A percentile compares a stretch with the other conserved stretches of the same genome.
Evolutionary conservation across 169 alveolate species (phyloP).

Genomic region (Perkinsus olseni): DNA sequence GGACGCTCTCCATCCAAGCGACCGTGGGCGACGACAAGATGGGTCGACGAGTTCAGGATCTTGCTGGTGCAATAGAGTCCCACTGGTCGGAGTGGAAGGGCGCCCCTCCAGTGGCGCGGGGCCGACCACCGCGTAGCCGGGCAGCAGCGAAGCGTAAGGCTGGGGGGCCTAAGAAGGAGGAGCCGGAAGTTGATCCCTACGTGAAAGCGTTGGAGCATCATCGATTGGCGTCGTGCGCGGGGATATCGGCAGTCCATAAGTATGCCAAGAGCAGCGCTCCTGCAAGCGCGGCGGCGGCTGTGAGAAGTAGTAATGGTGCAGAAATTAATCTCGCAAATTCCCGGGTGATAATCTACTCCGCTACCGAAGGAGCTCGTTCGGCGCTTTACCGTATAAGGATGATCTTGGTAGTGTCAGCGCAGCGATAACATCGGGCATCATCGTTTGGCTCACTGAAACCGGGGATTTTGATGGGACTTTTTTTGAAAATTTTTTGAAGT

Average conservation of each 20-base stretch:
- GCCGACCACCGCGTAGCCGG: neutral
- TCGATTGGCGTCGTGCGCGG: neutral
- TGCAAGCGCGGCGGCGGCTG: neutral
- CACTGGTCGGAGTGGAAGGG: neutral
- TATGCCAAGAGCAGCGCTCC: neutral
- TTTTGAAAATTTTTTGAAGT: too few species aligned
- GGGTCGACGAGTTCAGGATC: neutral
- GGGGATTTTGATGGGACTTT: too few species aligned
- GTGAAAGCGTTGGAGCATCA: neutral
- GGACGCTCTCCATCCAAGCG: neutral
- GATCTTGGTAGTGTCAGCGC: too few species aligned
- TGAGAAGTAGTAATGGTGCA: neutral
- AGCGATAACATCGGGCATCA: too few species aligned
- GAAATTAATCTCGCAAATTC: too few species aligned
- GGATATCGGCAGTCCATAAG: neutral
- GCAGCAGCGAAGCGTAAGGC: neutral
- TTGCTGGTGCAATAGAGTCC: neutral
- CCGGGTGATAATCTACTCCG: too few species aligned
- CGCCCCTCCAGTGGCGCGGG: neutral
- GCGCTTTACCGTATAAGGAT: too few species aligned
- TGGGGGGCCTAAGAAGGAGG: neutral
- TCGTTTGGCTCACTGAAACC: too few species aligned
- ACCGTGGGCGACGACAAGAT: neutral
- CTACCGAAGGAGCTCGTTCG: too few species aligned
- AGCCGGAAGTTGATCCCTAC: neutral